Conservation (phyloP, 148 eudicot genomes). For the Mesembryanthemum crystallinum region DNA sequence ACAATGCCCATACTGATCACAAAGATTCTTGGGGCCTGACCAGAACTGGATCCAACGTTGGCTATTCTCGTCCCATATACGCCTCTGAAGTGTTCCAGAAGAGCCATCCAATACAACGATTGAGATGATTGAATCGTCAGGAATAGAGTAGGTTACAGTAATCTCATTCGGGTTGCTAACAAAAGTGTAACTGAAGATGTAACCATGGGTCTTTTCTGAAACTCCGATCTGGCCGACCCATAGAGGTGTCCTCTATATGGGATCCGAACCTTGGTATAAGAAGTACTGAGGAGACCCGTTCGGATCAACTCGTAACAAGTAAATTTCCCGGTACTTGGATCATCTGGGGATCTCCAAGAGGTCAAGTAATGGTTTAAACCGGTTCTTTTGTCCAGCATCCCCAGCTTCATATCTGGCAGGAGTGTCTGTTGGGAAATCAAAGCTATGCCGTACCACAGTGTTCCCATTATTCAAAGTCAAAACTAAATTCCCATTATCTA, state of each 20-base stretch:
- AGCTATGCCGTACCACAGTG: constrained; percentile 45
- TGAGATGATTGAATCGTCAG: constrained; percentile 30
- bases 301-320: constrained; percentile 30
- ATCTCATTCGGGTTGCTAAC: constrained; percentile 33
- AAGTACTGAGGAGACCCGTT: constrained; percentile 46
- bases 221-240: constrained; percentile 57
- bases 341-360: constrained; percentile 46
- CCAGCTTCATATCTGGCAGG: constrained; percentile 44
- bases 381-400: constrained; percentile 33
- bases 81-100: constrained; percentile 38
- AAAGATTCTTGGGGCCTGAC: constrained; percentile 42
- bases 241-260: constrained; percentile 39
- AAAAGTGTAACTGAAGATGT: constrained; percentile 30
- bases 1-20: constrained; percentile 42
- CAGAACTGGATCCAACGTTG: constrained; percentile 38
- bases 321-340: constrained; percentile 46
- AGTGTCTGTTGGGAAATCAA: constrained; percentile 48
- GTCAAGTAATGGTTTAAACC: constrained; percentile 35
- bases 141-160: constrained; percentile 16
- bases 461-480: constrained; percentile 19
- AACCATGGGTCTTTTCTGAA: constrained; percentile 35
- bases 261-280: constrained; percentile 31
- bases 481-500: constrained; percentile 43
- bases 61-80: constrained; percentile 37
- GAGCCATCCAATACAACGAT: constrained; percentile 31